Evolutionary conservation across 1,284 basidiomycete genomes (phyloP), one percentile per base, ranked within the genome.

Genomic region (Ceratobasidium sp.): DNA sequence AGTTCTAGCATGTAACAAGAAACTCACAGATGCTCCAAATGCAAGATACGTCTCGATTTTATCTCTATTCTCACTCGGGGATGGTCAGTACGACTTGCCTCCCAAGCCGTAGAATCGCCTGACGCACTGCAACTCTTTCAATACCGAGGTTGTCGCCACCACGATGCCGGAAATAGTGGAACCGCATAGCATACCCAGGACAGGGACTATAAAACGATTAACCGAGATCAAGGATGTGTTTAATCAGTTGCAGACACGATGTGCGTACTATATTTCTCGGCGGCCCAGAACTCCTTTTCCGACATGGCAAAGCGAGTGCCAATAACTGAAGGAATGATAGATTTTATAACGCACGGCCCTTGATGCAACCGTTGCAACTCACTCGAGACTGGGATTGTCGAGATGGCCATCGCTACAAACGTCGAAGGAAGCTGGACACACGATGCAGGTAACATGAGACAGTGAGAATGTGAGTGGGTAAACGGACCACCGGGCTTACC

Each of bases 121-220:
- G 29, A 83, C 88, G 37, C 76, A 91, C 90, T 87, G 83, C 8
- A 92, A 79, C 78, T 92, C 90, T 78, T 86, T 89, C 58, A 92
- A 82, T 13, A 91, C 85, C 72, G 87, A 89, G 72, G 87, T 88
- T 3, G 90, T 83, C 0, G 89, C 86, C 0, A 95, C 86, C 1
- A 92, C 88, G 27, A 94, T 87, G 0, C 89, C 88, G 0, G 90
- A 90, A 74, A 95, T 91, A 0, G 92, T 90, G 75, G 87, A 88
- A 3, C 93, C 93, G 65, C 93, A 92, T 1, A 95, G 84, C 94
- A 95, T 95, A n/a, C 94, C 93, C 9, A 94, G 86, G 64, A 94
- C 87, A 9, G 93, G 93, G 74, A 95, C 93, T 94, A 74, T 41
- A 29, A 62, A 37, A 22, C 27, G 51, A 39, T 62, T 59, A 31